Conservation (phyloP, 805 yeast genomes). For the Candida pseudofarinosa region DNA sequence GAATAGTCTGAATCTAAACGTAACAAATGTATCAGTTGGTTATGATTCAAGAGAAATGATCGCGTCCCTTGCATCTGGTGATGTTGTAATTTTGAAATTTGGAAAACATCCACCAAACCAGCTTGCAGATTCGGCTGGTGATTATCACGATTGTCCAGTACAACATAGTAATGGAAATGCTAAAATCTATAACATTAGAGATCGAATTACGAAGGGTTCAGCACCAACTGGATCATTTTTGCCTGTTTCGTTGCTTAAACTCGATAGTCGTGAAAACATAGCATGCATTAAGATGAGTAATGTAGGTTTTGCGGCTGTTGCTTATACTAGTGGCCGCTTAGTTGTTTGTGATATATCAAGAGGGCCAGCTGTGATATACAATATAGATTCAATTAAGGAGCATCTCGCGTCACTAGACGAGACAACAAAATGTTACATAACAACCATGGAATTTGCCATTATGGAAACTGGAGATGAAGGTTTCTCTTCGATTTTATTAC, state of each 20-base stretch:
- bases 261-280: slow-evolving; percentile 41
- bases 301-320: slow-evolving; percentile 81
- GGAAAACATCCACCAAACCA: slow-evolving; percentile 33
- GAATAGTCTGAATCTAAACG: slow-evolving; percentile 36
- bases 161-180: slow-evolving; percentile 33
- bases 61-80: slow-evolving; percentile 64
- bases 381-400: slow-evolving; percentile 26
- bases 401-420: slow-evolving; percentile 30
- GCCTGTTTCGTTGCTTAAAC: slow-evolving; percentile 27
- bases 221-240: slow-evolving; percentile 28
- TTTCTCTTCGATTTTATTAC: slow-evolving; percentile 66
- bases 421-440: slow-evolving; percentile 33
- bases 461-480: slow-evolving; percentile 64
- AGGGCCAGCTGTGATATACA: slow-evolving; percentile 64
- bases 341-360: slow-evolving; percentile 69
- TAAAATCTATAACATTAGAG: slow-evolving; percentile 46
- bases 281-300: slow-evolving; percentile 65
- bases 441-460: slow-evolving; percentile 69
- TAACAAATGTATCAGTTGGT: slow-evolving; percentile 66
- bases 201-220: slow-evolving; percentile 46
- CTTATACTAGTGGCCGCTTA: slow-evolving; percentile 70
- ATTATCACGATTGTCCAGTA: slow-evolving; percentile 24
- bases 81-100: slow-evolving; percentile 70
- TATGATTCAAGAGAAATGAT: slow-evolving; percentile 74
- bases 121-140: slow-evolving; percentile 11